phyloP scores from a whole-genome alignment of 768 basidiomycete genomes.

The Mycena latifolia region DNA sequence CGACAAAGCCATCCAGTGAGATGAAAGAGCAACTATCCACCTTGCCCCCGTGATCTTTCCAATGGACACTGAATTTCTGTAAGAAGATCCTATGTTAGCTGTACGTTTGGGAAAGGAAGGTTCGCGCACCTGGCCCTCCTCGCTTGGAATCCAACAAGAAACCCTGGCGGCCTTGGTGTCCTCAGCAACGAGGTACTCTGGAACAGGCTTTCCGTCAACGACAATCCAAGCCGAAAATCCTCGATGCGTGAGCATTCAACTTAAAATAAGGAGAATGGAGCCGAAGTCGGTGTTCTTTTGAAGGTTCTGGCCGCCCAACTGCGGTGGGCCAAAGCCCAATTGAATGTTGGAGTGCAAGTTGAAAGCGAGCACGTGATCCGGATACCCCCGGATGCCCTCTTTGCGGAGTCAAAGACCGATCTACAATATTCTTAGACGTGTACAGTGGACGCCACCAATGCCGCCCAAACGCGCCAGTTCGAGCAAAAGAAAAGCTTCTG shows the following conservation, averaged over 20 bases:
- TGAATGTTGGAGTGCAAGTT: no score
- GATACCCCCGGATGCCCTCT: no score
- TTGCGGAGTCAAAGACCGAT: no score
- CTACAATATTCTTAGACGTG: not conserved
- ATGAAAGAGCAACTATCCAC: constrained; percentile 72
- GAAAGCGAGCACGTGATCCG: not conserved
- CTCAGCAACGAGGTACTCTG: constrained; percentile 68
- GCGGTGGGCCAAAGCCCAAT: not conserved
- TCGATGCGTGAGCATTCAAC: constrained; percentile 63
- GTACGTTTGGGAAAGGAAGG: constrained; percentile 12
- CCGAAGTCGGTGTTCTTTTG: no score
- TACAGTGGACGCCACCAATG: constrained; percentile 14
- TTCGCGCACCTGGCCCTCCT: constrained; percentile 63
- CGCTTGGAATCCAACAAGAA: constrained; percentile 79
- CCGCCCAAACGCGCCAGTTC: constrained; percentile 38
- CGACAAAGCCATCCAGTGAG: constrained; percentile 71
- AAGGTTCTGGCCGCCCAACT: not conserved
- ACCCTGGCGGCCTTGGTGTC: constrained; percentile 59
- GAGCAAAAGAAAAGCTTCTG: constrained; percentile 33
- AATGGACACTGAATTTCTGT: constrained; percentile 72
- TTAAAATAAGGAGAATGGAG: no score
- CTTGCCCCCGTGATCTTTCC: constrained; percentile 70
- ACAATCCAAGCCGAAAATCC: constrained; percentile 81
- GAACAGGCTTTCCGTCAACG: constrained; percentile 60
- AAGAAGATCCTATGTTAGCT: constrained; percentile 8